Evolutionary conservation across 306 rosid species (phyloP).

Genomic region (Cicer arietinum): DNA sequence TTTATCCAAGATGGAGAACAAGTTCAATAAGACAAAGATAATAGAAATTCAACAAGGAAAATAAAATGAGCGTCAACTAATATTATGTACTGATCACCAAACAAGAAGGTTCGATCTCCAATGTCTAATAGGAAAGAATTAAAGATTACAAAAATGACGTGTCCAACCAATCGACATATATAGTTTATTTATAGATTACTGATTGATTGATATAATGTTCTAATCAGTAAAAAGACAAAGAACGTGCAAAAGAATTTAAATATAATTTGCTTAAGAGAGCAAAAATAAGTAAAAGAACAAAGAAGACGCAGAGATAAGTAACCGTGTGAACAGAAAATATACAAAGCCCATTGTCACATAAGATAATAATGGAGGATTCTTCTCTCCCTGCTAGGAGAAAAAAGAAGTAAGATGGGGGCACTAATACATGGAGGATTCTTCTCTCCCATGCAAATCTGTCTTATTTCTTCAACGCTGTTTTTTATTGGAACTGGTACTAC

Average conservation of each 20-base stretch:
- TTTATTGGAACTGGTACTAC: conserved; percentile 42
- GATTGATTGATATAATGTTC: conserved; percentile 19
- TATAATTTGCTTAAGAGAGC: not conserved
- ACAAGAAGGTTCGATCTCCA: not conserved
- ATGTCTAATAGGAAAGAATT: not conserved
- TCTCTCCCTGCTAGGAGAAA: conserved; percentile 18
- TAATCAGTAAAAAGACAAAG: conserved; percentile 28
- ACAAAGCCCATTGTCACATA: conserved; percentile 39
- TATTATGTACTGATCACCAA: not conserved
- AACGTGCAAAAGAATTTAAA: not conserved
- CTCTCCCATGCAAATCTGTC: conserved; percentile 18
- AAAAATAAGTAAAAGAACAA: no score
- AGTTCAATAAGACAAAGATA: not conserved
- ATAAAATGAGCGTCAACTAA: not conserved
- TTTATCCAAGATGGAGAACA: not conserved
- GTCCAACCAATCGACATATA: not conserved
- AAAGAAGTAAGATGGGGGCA: not conserved
- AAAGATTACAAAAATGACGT: conserved; percentile 28
- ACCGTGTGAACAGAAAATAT: conserved; percentile 26
- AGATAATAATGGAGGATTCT: conserved; percentile 42
- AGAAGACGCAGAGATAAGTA: not conserved
- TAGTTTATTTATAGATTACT: conserved; percentile 20
- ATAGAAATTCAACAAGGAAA: not conserved
- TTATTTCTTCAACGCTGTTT: conserved; percentile 16
- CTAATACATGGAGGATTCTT: conserved; percentile 34